Evolutionary conservation across 371 early-diverging fungal genomes (phyloP).

Genomic region (Lichtheimia corymbifera): DNA sequence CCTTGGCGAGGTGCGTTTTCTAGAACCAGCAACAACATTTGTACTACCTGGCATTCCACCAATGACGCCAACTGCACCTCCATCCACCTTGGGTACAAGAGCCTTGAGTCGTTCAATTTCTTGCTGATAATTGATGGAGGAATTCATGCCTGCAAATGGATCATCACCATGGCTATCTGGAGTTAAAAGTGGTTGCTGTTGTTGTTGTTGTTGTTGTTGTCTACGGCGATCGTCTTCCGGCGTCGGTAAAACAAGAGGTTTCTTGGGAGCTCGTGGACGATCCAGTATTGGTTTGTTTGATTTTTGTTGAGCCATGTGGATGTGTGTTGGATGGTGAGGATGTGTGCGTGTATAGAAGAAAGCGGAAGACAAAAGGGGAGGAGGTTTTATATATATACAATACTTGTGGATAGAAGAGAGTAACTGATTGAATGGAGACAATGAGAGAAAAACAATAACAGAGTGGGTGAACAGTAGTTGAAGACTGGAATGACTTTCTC

Average conservation of each 20-base stretch:
- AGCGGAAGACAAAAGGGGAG: not conserved
- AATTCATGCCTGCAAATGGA: conserved; percentile 54
- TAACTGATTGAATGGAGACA: conserved; percentile 2
- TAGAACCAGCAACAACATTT: conserved; percentile 3
- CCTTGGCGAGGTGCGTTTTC: conserved; percentile 7
- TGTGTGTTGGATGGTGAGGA: not conserved
- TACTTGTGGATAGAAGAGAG: not conserved
- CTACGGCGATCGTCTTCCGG: not conserved
- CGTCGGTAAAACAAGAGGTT: not conserved
- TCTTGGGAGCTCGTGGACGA: conserved; percentile 5
- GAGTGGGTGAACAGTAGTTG: not conserved
- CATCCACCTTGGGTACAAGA: conserved; percentile 39
- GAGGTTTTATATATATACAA: conserved; percentile 2
- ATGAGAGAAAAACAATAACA: not conserved
- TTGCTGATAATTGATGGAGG: conserved; percentile 41
- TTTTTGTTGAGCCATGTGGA: not conserved
- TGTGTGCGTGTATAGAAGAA: not conserved
- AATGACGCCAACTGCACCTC: conserved; percentile 2
- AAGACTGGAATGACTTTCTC: too few relatives aligned
- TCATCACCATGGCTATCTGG: conserved; percentile 21
- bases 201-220: not conserved
- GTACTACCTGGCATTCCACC: too few relatives aligned
- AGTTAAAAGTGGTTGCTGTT: conserved; percentile 3
- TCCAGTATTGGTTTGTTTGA: conserved; percentile 1
- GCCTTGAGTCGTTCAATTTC: conserved; percentile 51